Evolutionary conservation across 2,329 filamentous ascomycete species (phyloP), one percentile per base, ranked within the genome.

Genomic region (Talaromyces sp.): DNA sequence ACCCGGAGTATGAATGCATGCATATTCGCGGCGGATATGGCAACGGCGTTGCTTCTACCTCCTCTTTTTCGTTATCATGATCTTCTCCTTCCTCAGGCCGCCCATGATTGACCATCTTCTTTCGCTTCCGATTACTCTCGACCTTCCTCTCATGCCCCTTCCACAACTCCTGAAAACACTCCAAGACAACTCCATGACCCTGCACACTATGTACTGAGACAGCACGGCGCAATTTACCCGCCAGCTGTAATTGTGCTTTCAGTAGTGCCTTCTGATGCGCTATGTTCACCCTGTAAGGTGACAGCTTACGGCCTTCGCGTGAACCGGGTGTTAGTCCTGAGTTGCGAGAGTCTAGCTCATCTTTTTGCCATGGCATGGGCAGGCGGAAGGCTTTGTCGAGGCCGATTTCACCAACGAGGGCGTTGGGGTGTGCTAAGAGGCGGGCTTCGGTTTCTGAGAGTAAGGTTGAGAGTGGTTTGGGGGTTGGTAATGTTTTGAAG

Each of bases 1-100:
- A 84, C 0, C 92, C 93, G 55, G 90, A 96, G 76, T 92, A 99
- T 0, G 93, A 97, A 76, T 99, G 95, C 64, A 99, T 85, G 72
- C 95, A 99, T 72, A 98, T 88, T 8, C 93, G 82, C 0, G 93
- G 92, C 3, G 95, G 93, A 68, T 89, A 98, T 0, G 90, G 88
- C 64, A 83, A 86, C 1, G 61, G 57, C 5, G 33, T 48, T 12
- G 21, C 25, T 5, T 54, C 58, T 9, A 7, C 14, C 28, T 39
- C 37, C 52, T 18, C 35, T 18, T 70, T 61, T 14, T 69, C 59
- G 35, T 69, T 63, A 18, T 72, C 69, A 31, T 71, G 69, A 31
- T 71, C 69, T 18, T 72, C 69, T 65, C 66, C 74, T 66, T 1
- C 21, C 23, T 55, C 61, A 28, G 42, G 35, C 31, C 9, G 25